These are phyloP conservation scores for Choiromyces venosus DNA, from an alignment of 495 filamentous ascomycete genomes.

Conservation along the genomic window DNA sequence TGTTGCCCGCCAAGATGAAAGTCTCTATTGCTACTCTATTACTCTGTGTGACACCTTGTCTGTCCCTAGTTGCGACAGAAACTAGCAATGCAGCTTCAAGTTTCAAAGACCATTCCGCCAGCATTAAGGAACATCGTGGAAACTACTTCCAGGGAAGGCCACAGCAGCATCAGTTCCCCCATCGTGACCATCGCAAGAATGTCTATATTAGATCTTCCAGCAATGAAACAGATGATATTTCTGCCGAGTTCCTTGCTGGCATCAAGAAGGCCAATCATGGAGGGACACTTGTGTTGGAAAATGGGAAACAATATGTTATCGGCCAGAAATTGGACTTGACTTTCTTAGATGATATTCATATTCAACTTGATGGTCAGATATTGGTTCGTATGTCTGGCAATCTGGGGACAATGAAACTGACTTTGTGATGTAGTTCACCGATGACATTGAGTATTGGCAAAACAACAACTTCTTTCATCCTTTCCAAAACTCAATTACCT, in stretches of 20 bases:
- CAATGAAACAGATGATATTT: constrained; percentile 53
- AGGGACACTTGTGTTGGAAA: constrained; percentile 50
- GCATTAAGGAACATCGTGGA: constrained; percentile 8
- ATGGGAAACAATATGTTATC: constrained; percentile 52
- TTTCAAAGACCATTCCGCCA: constrained; percentile 10
- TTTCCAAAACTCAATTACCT: constrained; percentile 58
- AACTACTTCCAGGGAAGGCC: constrained; percentile 14
- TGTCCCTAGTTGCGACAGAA: neutral
- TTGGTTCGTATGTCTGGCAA: constrained; percentile 37
- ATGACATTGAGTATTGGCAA: constrained; percentile 57
- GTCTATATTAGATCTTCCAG: constrained; percentile 51
- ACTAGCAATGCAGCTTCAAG: neutral
- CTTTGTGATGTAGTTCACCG: constrained; percentile 49
- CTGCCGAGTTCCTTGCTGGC: constrained; percentile 51
- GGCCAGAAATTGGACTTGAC: constrained; percentile 55
- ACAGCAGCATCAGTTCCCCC: constrained; percentile 15
- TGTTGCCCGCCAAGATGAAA: neutral
- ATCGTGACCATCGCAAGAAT: constrained; percentile 45
- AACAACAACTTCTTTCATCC: constrained; percentile 52
- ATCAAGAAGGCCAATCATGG: constrained; percentile 53
- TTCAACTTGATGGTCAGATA: constrained; percentile 55
- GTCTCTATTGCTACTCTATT: neutral
- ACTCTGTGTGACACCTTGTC: neutral
- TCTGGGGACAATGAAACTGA: neutral
- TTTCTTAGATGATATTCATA: constrained; percentile 54